Evolutionary conservation across 2,329 filamentous ascomycete species (phyloP), one percentile per base, ranked within the genome.

Genomic region (Dothistroma septosporum): DNA sequence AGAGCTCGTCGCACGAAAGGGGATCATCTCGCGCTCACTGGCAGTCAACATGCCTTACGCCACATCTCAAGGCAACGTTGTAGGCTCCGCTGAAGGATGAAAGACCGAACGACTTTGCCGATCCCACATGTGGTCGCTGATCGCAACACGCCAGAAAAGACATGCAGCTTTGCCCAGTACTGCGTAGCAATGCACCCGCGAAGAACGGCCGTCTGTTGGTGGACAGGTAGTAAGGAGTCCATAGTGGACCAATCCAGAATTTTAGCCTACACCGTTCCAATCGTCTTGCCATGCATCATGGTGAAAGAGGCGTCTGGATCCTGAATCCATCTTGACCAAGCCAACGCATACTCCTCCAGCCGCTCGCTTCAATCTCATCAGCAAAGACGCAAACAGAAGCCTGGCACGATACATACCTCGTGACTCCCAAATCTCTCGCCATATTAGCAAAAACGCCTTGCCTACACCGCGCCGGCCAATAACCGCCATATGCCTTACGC

Each of bases 391-490:
- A 28, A 28, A 12, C 16, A 16, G n/a, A 16, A 19, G 21, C 46
- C 19, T 12, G 35, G 9, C 48, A 33, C 14, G 21, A 19, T 10
- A 55, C 55, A 55, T 37, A 58, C 60, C 44, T 55, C 5, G 55
- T 55, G 14, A 63, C 53, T 4, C 65, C 65, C 35, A 66, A 9
- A n/a, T 61, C 62, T 57, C 60, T 60, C 28, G 65, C 65, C 32
- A 58, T 53, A 11, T 66, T 60, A 22, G 61, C 60, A 63, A 67
- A 67, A 16, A 57, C 58, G 2, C 65, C 65, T 24, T 61, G 62
- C 41, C 53, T 63, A 57, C 65, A 67, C 46, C 65, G 48, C n/a
- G 48, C 65, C 8, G 65, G 65, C 65, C 65, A 67, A 62, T 67
- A 64, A 1, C 53, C 62, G 4, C 65, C 65, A 58, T 67, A 67